Percentiles rank a stretch among this genome's conserved stretches.
Conservation (phyloP, 495 filamentous ascomycete genomes). For the Xeromyces bisporus region DNA sequence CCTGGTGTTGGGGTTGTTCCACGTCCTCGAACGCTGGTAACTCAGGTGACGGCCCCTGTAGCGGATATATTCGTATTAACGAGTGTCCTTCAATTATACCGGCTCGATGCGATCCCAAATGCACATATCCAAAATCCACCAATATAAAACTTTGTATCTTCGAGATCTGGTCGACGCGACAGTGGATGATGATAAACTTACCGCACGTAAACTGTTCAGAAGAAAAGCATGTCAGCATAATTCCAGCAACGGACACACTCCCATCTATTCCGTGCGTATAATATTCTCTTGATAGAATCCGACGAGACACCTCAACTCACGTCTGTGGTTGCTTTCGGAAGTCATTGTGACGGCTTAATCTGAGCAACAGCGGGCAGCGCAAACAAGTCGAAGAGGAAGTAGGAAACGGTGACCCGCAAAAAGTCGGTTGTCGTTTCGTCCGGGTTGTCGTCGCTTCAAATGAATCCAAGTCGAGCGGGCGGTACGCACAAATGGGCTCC, state of each 20-base stretch:
- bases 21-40: constrained; percentile 80
- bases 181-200: too few species aligned
- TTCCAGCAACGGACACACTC: not conserved
- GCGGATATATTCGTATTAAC: constrained; percentile 22
- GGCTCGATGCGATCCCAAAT: constrained; percentile 1
- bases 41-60: constrained; percentile 85
- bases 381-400: constrained; percentile 33
- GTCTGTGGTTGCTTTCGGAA: constrained; percentile 68
- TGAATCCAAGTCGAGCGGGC: constrained; percentile 17
- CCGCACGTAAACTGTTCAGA: constrained; percentile 90
- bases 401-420: constrained; percentile 29
- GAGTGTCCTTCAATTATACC: constrained; percentile 8
- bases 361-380: constrained; percentile 30
- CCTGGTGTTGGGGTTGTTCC: constrained; percentile 67
- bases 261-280: too few species aligned
- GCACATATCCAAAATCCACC: constrained; percentile 5
- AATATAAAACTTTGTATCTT: too few species aligned
- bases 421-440: constrained; percentile 30
- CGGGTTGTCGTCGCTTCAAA: constrained; percentile 35
- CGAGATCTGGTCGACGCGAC: too few species aligned
- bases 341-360: constrained; percentile 52
- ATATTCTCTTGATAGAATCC: too few species aligned
- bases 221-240: not conserved
- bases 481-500: constrained; percentile 14
- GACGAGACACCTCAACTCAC: constrained; percentile 45